Conservation (phyloP, 768 basidiomycete species). For the Boletus tomentosulus region DNA sequence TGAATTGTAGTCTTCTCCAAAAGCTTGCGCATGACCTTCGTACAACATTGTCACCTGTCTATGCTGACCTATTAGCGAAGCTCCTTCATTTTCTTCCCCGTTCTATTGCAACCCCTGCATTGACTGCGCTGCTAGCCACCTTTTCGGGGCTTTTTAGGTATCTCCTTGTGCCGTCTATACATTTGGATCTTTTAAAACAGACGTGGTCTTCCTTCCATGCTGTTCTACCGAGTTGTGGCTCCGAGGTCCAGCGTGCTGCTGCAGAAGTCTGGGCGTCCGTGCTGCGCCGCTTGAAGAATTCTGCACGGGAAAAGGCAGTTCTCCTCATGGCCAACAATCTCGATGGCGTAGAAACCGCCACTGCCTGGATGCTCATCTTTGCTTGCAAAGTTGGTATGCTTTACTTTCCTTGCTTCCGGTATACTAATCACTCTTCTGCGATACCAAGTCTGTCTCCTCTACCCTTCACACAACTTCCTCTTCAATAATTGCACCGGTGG, state of each 20-base stretch:
- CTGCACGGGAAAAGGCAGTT: slow-evolving; percentile 54
- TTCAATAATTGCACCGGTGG: slow-evolving; percentile 54
- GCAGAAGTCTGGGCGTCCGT: slow-evolving; percentile 87
- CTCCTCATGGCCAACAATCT: slow-evolving; percentile 48
- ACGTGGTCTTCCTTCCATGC: slow-evolving; percentile 57
- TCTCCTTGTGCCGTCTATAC: slow-evolving; percentile 62
- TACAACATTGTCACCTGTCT: slow-evolving; percentile 65
- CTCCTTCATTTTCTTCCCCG: slow-evolving; percentile 56
- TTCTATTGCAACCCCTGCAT: slow-evolving; percentile 53
- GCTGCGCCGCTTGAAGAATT: slow-evolving; percentile 64
- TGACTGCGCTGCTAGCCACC: slow-evolving; percentile 64
- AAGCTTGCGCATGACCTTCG: slow-evolving; percentile 78
- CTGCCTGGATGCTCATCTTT: slow-evolving; percentile 70
- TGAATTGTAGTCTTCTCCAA: slow-evolving; percentile 57
- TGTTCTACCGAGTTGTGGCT: slow-evolving; percentile 54
- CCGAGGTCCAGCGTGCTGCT: slow-evolving; percentile 70
- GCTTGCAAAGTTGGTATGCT: slow-evolving; percentile 62
- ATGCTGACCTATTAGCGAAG: slow-evolving; percentile 48
- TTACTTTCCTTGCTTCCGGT: slow-evolving; percentile 4
- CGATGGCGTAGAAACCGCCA: slow-evolving; percentile 54
- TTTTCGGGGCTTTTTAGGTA: slow-evolving; percentile 69
- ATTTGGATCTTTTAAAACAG: slow-evolving; percentile 46
- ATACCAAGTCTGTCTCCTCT: slow-evolving; percentile 68
- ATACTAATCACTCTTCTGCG: not conserved
- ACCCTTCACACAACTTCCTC: slow-evolving; percentile 74